Evolutionary conservation across 148 eudicot species (phyloP).

Genomic region (Vaccinium macrocarpon): DNA sequence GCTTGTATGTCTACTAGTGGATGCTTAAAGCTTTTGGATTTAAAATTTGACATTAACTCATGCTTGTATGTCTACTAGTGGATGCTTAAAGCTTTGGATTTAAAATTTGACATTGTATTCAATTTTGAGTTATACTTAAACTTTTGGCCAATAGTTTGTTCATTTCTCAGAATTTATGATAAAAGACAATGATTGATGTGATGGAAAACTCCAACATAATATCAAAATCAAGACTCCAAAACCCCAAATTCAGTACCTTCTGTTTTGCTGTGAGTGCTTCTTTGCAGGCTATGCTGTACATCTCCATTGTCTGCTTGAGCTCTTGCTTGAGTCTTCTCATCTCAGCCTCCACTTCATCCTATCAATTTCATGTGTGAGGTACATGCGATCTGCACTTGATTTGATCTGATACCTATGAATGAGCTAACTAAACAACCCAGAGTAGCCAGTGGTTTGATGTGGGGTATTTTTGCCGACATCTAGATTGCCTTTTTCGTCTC

Average conservation of each 20-base stretch:
- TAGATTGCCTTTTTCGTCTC: not conserved
- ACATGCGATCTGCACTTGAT: not conserved
- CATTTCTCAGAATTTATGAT: not conserved
- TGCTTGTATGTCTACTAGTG: not conserved
- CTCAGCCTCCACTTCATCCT: constrained; percentile 85
- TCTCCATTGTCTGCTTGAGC: constrained; percentile 88
- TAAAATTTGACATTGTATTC: not conserved
- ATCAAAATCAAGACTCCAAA: not conserved
- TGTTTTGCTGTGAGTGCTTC: constrained; percentile 83
- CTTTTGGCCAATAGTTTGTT: not conserved
- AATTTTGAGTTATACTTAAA: not conserved
- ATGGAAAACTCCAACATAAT: not conserved
- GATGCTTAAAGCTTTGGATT: not conserved
- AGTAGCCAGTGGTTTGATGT: not conserved
- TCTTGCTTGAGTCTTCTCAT: constrained; percentile 83
- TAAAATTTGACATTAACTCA: not conserved
- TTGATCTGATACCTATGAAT: not conserved
- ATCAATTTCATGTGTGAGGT: not conserved
- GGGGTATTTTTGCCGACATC: not conserved
- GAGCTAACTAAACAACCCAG: not conserved
- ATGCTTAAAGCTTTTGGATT: not conserved
- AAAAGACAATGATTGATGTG: not conserved
- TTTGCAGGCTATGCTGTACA: constrained; percentile 85
- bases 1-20: not conserved
- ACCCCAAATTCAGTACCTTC: constrained; percentile 35